Conservation (phyloP, 106 monocot genomes). For the Chionographis japonica region DNA sequence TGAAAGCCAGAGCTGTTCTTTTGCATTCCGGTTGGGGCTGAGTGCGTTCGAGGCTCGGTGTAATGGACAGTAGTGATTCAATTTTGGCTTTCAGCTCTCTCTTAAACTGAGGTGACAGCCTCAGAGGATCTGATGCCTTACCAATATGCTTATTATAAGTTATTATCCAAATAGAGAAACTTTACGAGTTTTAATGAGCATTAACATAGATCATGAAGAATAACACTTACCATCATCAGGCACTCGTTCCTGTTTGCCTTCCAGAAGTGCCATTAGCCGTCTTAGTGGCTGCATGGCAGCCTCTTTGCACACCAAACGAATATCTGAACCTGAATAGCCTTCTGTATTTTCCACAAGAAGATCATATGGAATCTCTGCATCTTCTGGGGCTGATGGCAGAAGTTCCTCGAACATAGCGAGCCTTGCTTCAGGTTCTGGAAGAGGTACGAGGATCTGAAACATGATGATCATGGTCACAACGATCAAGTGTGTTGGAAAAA, state of each 20-base stretch:
- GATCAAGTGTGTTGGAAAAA: too few relatives aligned
- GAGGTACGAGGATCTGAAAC: constrained; percentile 87
- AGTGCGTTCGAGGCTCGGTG: too few relatives aligned
- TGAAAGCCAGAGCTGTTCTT: too few relatives aligned
- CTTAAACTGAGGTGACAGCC: too few relatives aligned
- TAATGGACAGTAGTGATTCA: too few relatives aligned
- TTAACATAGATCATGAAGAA: neutral
- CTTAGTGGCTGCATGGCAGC: constrained; percentile 99
- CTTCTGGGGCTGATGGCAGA: constrained; percentile 42
- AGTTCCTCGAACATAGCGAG: constrained; percentile 82
- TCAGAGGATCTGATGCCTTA: too few relatives aligned
- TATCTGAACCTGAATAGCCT: constrained; percentile 98
- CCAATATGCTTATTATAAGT: too few relatives aligned
- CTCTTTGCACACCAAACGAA: constrained; percentile 94
- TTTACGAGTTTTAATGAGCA: too few relatives aligned
- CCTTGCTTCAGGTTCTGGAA: constrained; percentile 92
- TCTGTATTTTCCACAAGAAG: constrained; percentile 76
- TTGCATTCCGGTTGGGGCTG: too few relatives aligned
- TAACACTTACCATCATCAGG: constrained; percentile 65
- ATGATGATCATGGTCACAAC: neutral
- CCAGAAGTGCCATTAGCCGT: constrained; percentile 67
- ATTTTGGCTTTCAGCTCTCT: too few relatives aligned
- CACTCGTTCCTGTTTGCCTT: constrained; percentile 34
- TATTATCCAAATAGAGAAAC: too few relatives aligned
- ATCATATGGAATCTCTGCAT: constrained; percentile 49